A percentile compares a stretch with the other conserved stretches of the same genome.
Conservation (phyloP, 2,329 filamentous ascomycete genomes). For the Orbilia quercus region DNA sequence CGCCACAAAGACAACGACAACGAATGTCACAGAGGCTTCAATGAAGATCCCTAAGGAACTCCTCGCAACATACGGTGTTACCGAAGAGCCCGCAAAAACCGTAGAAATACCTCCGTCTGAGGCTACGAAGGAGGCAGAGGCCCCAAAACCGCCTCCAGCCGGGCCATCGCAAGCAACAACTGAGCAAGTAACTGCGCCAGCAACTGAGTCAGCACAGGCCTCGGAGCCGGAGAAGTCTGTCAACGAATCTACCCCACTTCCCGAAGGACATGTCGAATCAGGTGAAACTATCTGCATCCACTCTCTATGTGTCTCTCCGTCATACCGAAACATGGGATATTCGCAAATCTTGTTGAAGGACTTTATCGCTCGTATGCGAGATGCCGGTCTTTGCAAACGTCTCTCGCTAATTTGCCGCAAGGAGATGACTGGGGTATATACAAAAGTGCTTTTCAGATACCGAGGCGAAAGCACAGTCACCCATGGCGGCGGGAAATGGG, state of each 20-base stretch:
- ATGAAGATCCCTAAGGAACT: slow-evolving; percentile 41
- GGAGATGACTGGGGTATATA: slow-evolving; percentile 46
- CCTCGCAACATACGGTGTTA: slow-evolving; percentile 22
- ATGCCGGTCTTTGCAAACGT: slow-evolving; percentile 50
- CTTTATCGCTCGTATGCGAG: slow-evolving; percentile 44
- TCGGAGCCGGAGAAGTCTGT: not conserved
- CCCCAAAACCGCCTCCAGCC: slow-evolving; percentile 7
- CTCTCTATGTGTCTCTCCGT: slow-evolving; percentile 41
- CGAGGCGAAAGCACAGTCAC: slow-evolving; percentile 33
- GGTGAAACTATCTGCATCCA: slow-evolving; percentile 52
- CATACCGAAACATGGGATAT: slow-evolving; percentile 34
- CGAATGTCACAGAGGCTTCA: slow-evolving; percentile 32
- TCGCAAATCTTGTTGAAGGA: slow-evolving; percentile 49
- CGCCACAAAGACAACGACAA: slow-evolving; percentile 36
- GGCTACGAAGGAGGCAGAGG: not conserved
- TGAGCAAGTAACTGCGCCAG: too few relatives aligned
- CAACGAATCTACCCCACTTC: slow-evolving; percentile 11
- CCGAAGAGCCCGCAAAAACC: not conserved
- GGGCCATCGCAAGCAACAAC: too few relatives aligned
- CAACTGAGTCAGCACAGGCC: slow-evolving; percentile 3
- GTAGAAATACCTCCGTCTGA: not conserved
- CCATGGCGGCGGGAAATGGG: slow-evolving; percentile 43
- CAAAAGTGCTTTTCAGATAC: slow-evolving; percentile 34
- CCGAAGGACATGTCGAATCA: slow-evolving; percentile 49
- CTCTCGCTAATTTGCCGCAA: slow-evolving; percentile 43